A percentile compares a stretch with the other conserved stretches of the same genome.
phyloP scores from a whole-genome alignment of 257 asterid species.

The Catharanthus roseus region DNA sequence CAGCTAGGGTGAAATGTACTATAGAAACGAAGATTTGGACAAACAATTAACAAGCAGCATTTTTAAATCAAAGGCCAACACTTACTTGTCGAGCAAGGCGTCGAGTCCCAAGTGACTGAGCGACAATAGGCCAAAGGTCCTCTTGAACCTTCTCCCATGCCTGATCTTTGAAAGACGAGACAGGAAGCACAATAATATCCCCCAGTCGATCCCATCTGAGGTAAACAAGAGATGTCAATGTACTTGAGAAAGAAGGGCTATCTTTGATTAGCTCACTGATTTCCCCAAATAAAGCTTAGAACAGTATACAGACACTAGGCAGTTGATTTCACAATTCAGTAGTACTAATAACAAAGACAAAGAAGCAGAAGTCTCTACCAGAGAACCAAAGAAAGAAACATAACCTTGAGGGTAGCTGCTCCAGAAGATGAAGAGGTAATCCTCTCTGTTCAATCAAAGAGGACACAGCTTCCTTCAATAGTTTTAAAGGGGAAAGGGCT shows the following conservation, averaged over 20 bases:
- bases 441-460: constrained; percentile 48
- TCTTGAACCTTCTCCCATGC: constrained; percentile 61
- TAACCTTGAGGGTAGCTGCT: constrained; percentile 83
- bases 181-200: constrained; percentile 77
- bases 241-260: background rate
- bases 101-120: constrained; percentile 64
- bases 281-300: background rate
- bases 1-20: background rate
- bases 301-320: background rate
- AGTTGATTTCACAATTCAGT: background rate
- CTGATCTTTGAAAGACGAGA: constrained; percentile 63
- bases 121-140: constrained; percentile 83
- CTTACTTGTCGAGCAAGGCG: constrained; percentile 94
- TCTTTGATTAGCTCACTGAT: background rate
- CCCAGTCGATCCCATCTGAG: constrained; percentile 96
- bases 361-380: background rate
- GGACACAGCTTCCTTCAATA: constrained; percentile 71
- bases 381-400: constrained; percentile 7
- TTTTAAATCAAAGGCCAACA: background rate
- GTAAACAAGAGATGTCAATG: constrained; percentile 11
- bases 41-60: constrained; percentile 1
- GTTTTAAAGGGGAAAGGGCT: constrained; percentile 58
- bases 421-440: constrained; percentile 52
- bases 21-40: background rate
- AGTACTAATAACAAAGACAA: background rate